Conservation (phyloP, 1,284 basidiomycete species). For the Rhizoctonia solani region DNA sequence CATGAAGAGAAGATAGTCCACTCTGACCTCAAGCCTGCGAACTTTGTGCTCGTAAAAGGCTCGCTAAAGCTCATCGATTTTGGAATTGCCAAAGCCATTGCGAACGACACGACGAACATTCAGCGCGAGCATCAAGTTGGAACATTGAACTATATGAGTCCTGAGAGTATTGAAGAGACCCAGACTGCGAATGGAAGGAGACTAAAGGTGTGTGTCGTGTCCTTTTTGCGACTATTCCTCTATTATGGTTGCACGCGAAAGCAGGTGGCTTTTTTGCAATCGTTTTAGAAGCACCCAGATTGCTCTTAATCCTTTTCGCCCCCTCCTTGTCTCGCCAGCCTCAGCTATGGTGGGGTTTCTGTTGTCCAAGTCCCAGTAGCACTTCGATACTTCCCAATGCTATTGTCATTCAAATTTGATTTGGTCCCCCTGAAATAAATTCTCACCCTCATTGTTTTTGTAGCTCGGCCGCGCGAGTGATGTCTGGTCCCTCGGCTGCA, state of each 20-base stretch:
- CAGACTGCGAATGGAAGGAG: constrained; percentile 44
- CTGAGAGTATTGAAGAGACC: constrained; percentile 32
- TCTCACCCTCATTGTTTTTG: background rate
- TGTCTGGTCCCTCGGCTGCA: constrained; percentile 97
- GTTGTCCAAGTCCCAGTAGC: too few species aligned
- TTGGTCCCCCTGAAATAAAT: too few species aligned
- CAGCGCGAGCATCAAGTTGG: constrained; percentile 87
- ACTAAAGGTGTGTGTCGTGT: constrained; percentile 45
- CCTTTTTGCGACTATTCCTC: background rate
- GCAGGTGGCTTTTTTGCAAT: too few species aligned
- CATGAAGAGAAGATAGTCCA: constrained; percentile 97
- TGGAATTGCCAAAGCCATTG: constrained; percentile 95
- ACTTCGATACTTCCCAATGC: too few species aligned
- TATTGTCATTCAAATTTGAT: too few species aligned
- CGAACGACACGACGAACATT: constrained; percentile 96
- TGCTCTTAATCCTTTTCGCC: too few species aligned
- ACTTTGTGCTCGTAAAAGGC: constrained; percentile 92
- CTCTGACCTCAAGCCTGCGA: constrained; percentile 94
- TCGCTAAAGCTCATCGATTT: constrained; percentile 95
- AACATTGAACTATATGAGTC: constrained; percentile 9
- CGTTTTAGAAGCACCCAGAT: too few species aligned
- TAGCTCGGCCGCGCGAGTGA: constrained; percentile 82
- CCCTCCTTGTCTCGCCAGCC: too few species aligned
- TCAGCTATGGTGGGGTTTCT: too few species aligned
- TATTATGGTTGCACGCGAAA: too few species aligned